Evolutionary conservation across 495 filamentous ascomycete genomes (phyloP).

Genomic region (Haplographium delicatum): DNA sequence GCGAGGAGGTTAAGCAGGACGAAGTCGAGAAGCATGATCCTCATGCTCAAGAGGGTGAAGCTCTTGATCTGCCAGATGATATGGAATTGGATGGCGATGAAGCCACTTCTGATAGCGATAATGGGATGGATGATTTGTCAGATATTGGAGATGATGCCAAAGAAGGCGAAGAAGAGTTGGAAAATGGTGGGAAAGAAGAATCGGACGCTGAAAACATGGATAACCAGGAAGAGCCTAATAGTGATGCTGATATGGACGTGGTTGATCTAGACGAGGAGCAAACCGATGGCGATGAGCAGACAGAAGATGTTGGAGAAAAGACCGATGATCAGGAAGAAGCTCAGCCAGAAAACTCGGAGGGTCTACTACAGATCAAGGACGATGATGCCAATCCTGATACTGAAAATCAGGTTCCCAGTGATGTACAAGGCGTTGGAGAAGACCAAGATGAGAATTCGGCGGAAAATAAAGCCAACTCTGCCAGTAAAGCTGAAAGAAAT

Average conservation of each 20-base stretch:
- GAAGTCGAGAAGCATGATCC: slow-evolving; percentile 59
- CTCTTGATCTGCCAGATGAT: slow-evolving; percentile 61
- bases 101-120: slow-evolving; percentile 48
- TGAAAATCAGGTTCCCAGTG: slow-evolving; percentile 63
- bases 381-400: slow-evolving; percentile 50
- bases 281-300: slow-evolving; percentile 23
- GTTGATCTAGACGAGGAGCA: slow-evolving; percentile 26
- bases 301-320: slow-evolving; percentile 29
- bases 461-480: slow-evolving; percentile 36
- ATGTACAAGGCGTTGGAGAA: slow-evolving; percentile 48
- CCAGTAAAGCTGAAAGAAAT: slow-evolving; percentile 42
- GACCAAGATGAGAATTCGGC: slow-evolving; percentile 51
- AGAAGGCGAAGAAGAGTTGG: slow-evolving; percentile 26
- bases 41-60: slow-evolving; percentile 57
- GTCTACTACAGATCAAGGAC: slow-evolving; percentile 30
- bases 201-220: slow-evolving; percentile 31
- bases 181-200: slow-evolving; percentile 31
- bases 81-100: slow-evolving; percentile 63
- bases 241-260: slow-evolving; percentile 28
- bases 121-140: slow-evolving; percentile 38
- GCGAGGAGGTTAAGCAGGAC: slow-evolving; percentile 68
- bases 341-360: slow-evolving; percentile 43
- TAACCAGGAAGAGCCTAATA: slow-evolving; percentile 33
- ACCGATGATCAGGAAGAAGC: slow-evolving; percentile 37
- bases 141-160: slow-evolving; percentile 33